Base-by-base conservation (phyloP, 768 basidiomycete genomes). In the Lepiota brunneoincarnata region DNA sequence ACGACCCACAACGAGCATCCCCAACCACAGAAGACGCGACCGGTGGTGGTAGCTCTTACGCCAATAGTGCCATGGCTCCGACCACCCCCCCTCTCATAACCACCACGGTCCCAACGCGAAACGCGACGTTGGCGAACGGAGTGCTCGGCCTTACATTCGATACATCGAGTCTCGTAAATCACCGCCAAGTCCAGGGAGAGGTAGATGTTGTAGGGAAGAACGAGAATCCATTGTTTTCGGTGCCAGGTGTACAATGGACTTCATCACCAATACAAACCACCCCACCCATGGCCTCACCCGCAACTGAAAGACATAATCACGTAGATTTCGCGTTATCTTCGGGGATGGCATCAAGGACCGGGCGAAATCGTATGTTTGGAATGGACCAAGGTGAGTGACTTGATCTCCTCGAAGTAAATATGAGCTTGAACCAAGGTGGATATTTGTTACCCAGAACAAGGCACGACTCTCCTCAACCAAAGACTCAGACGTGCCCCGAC, bases 401-500 rank as follows among this genome's bases (percentile, higher is more conserved):
- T 26, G 15, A 24, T 4, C 31, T 31, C 31, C 3, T 31, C 31
- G 31, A 10, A 31, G 31, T 9, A 31, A 6, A 9, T 31, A 10
- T 31, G 31, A 10, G 10, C 7, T 21, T 26, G 6, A 44, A 7
- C 15, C 12, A 41, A 41, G 40, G 21, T 18, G 40, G 40, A 41
- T 6, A 18, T 6, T n/a, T n/a, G n/a, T n/a, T 28, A 46, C 34
- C 63, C 67, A 4, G 59, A 65, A 7, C 62, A 76, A 34, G 65
- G 70, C 1, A 65, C 69, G 4, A 74, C 75, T 0, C 64, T 75
- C 49, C 37, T 66, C 45, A 59, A 26, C 26, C 15, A 23, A 6
- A 23, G 42, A 3, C 18, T n/a, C 7, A 49, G 23, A 26, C 21
- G 23, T 14, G n/a, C 38, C 20, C 49, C 36, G 17, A 38, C 37